Conservation (phyloP, 2,329 filamentous ascomycete species). For the Cadophora gregata region DNA sequence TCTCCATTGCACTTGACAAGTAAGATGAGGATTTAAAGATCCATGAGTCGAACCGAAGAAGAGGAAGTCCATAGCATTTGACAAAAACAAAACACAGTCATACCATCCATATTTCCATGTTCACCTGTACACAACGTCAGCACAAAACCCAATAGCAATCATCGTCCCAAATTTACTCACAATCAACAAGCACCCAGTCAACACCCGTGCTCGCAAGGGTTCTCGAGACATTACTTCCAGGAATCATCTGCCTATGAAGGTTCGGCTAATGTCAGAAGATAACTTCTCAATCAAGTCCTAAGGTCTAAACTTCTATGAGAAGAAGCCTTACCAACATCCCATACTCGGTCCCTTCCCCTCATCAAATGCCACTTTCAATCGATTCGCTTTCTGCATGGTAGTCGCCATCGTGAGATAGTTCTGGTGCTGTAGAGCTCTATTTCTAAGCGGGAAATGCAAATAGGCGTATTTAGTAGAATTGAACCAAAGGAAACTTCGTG, state of each 20-base stretch:
- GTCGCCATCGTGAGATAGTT: constrained; percentile 34
- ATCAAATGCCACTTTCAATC: constrained; percentile 55
- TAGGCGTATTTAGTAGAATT: background rate
- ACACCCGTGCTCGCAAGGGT: constrained; percentile 65
- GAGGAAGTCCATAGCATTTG: too few species aligned
- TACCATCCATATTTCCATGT: constrained; percentile 62
- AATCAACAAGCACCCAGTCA: constrained; percentile 70
- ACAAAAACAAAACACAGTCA: constrained; percentile 9
- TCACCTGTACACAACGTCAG: constrained; percentile 25
- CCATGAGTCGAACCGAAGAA: too few species aligned
- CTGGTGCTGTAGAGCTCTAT: background rate
- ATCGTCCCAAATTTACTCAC: constrained; percentile 45
- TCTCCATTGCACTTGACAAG: too few species aligned
- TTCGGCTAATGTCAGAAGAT: background rate
- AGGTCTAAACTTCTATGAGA: background rate
- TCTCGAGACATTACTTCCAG: constrained; percentile 64
- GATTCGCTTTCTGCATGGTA: constrained; percentile 49
- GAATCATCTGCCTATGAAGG: constrained; percentile 60
- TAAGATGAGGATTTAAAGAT: too few species aligned
- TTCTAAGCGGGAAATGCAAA: background rate
- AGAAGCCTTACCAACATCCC: constrained; percentile 53
- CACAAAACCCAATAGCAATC: background rate
- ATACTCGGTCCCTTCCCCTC: constrained; percentile 54
- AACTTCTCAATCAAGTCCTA: too few species aligned
- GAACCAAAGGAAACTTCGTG: background rate